These are phyloP conservation scores for Neonectria sp. DNA, from an alignment of 2,329 filamentous ascomycete genomes.

Conservation along the genomic window DNA sequence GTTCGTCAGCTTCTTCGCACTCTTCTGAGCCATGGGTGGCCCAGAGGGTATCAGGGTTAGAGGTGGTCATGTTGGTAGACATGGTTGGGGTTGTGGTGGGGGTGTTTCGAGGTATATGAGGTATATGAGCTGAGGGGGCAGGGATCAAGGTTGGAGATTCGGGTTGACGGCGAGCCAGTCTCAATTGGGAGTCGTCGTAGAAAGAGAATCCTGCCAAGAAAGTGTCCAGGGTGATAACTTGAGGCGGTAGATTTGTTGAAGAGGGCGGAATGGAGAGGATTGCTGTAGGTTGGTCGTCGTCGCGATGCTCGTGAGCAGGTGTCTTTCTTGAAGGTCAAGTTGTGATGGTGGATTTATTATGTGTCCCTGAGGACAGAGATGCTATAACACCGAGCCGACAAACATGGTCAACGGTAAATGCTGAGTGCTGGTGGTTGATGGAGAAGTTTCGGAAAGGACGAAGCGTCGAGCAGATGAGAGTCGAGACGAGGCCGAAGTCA, in stretches of 20 bases:
- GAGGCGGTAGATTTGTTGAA: not conserved
- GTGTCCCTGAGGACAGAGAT: slow-evolving; percentile 57
- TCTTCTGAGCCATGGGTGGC: slow-evolving; percentile 69
- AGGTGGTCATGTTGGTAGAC: slow-evolving; percentile 50
- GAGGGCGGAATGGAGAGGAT: not conserved
- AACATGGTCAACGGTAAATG: slow-evolving; percentile 52
- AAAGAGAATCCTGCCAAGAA: slow-evolving; percentile 26
- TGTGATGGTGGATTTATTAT: slow-evolving; percentile 29
- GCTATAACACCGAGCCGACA: slow-evolving; percentile 54
- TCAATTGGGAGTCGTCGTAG: slow-evolving; percentile 7
- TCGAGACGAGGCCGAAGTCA: slow-evolving; percentile 39
- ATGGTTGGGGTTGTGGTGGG: slow-evolving; percentile 57
- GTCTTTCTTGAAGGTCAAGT: slow-evolving; percentile 24
- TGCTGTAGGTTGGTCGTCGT: not conserved
- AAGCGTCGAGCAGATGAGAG: slow-evolving; percentile 32
- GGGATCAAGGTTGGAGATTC: slow-evolving; percentile 28
- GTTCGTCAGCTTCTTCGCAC: slow-evolving; percentile 86
- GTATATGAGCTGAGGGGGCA: slow-evolving; percentile 36
- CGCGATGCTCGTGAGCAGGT: not conserved
- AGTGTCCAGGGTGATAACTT: slow-evolving; percentile 11
- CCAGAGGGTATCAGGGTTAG: slow-evolving; percentile 51
- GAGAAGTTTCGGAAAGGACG: slow-evolving; percentile 25
- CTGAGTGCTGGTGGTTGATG: slow-evolving; percentile 30
- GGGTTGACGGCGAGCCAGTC: slow-evolving; percentile 16
- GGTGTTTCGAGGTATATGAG: slow-evolving; percentile 32